Evolutionary conservation across 306 rosid species (phyloP).

Genomic region (Casuarina cunninghamiana): DNA sequence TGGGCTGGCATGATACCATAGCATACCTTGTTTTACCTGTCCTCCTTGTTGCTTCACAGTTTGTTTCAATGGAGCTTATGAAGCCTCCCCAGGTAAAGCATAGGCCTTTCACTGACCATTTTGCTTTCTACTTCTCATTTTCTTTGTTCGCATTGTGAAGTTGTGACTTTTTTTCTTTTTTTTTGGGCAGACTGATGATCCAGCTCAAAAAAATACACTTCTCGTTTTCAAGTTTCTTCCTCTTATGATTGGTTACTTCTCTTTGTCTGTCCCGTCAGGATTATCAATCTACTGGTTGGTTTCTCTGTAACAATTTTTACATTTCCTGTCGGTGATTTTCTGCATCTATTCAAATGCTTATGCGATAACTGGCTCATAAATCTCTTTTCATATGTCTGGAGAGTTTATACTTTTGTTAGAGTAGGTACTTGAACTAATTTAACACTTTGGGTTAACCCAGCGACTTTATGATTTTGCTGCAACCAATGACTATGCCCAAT

Average conservation of each 20-base stretch:
- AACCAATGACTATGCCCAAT: not conserved
- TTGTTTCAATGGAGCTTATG: constrained; percentile 94
- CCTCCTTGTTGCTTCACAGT: constrained; percentile 85
- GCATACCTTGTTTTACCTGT: constrained; percentile 95
- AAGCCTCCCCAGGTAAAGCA: constrained; percentile 90
- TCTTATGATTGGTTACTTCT: constrained; percentile 98
- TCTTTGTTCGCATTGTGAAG: constrained; percentile 20
- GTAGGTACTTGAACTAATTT: not conserved
- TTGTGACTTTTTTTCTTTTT: constrained; percentile 38
- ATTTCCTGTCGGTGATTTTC: constrained; percentile 86
- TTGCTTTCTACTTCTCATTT: constrained; percentile 22
- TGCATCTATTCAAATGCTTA: constrained; percentile 2
- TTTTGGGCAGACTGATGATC: constrained; percentile 84
- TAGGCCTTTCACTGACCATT: constrained; percentile 10
- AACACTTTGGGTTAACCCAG: not conserved
- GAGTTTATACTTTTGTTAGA: not conserved
- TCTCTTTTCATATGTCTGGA: not conserved
- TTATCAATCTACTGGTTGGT: constrained; percentile 98
- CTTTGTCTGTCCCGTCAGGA: constrained; percentile 97
- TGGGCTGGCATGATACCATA: constrained; percentile 90
- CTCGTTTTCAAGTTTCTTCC: constrained; percentile 97
- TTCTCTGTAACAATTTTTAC: constrained; percentile 34
- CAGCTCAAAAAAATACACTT: constrained; percentile 84
- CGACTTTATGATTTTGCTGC: not conserved
- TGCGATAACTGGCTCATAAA: constrained; percentile 1